A percentile compares a stretch with the other conserved stretches of the same genome.
These are phyloP conservation scores for Trametes hirsuta DNA, from an alignment of 1,284 basidiomycete species.

Conservation along the genomic window DNA sequence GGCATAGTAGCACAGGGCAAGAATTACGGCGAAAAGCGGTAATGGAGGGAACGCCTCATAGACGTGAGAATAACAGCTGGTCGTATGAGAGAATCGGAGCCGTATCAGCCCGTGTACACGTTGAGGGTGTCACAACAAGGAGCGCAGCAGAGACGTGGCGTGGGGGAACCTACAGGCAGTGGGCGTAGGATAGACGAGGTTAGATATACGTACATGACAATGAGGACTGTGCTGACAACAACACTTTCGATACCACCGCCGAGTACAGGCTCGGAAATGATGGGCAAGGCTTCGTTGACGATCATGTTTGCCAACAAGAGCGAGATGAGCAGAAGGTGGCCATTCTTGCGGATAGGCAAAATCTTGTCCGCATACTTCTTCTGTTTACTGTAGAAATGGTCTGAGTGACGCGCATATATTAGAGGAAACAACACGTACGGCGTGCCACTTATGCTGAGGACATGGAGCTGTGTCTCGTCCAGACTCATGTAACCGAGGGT, in stretches of 20 bases:
- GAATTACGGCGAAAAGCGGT: not conserved
- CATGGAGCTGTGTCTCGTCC: slow-evolving; percentile 90
- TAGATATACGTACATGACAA: slow-evolving; percentile 72
- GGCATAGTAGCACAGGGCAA: not conserved
- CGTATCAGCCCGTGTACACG: no score
- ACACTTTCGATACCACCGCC: slow-evolving; percentile 84
- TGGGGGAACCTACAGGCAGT: no score
- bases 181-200: not conserved
- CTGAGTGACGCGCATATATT: not conserved
- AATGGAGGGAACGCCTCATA: not conserved
- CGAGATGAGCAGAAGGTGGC: slow-evolving; percentile 82
- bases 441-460: slow-evolving; percentile 83
- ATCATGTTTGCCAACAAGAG: slow-evolving; percentile 88
- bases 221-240: slow-evolving; percentile 80
- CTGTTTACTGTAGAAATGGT: slow-evolving; percentile 56
- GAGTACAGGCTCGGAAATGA: slow-evolving; percentile 86
- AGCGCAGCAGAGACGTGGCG: no score
- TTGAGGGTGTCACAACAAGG: no score
- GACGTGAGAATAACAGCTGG: no score
- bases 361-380: slow-evolving; percentile 82
- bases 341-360: slow-evolving; percentile 83
- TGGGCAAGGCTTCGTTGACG: slow-evolving; percentile 87
- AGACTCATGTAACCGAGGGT: slow-evolving; percentile 92
- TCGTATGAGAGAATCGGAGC: no score
- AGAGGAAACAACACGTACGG: slow-evolving; percentile 51